Evolutionary conservation across 192 early-diverging fungal species (phyloP), one percentile per base, ranked within the genome.

Genomic region (Backusella parvicylindrica): DNA sequence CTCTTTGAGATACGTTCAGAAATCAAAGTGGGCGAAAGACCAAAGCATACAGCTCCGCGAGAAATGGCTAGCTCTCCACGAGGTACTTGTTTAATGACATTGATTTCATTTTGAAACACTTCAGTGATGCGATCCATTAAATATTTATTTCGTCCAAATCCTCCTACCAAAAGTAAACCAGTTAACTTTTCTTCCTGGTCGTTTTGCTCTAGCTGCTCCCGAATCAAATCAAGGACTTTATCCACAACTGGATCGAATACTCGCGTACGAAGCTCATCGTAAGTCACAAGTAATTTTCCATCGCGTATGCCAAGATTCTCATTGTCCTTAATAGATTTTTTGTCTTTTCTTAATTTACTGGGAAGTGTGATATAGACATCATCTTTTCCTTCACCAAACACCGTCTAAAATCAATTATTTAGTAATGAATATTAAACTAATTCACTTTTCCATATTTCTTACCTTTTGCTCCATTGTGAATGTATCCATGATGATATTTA

Each of bases 111-210:
- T 36, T 64, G 69, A 79, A 88, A 86, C 4, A 64, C 65, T 18
- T 76, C 41, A 64, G 82, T 76, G 13, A 88, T 68, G n/a, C 73
- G 50, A 23, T 75, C 49, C 47, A 80, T 78, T 26, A 88, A 71
- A 53, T 86, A 86, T 23, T 75, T 70, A 8, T 84, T 85, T 67
- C 82, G 79, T 23, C 87, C 85, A 72, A 86, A 86, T 36, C 87
- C 87, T 38, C 87, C 87, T 21, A 88, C 87, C 71, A 88, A 70
- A 74, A 88, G 86, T 18, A 85, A 81, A 8, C 84, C 80, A 28
- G 81, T 53, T n/a, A 84, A 13, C 64, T 73, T 76, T 11, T 67
- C 38, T 28, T 47, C 43, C 18, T 70, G 70, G 28, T 79, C 71
- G 15, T 72, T 64, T 65, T 78, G 75, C 6, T 69, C 71, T 64